A percentile compares a stretch with the other conserved stretches of the same genome.
Conservation (phyloP, 192 early-diverging fungal genomes). For the Umbelopsis sp. region DNA sequence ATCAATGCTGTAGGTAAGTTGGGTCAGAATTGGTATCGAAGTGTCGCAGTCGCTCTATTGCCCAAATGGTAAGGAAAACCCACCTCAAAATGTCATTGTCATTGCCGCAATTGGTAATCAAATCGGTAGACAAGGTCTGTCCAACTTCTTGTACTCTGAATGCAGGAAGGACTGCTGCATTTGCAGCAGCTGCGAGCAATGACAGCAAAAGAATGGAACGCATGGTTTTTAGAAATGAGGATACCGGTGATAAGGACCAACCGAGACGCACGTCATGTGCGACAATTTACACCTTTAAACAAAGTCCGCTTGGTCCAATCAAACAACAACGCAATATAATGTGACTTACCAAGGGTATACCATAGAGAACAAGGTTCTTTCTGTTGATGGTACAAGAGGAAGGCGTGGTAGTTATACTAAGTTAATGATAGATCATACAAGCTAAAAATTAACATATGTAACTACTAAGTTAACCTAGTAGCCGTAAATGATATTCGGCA, state of each 20-base stretch:
- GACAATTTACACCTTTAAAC: not conserved
- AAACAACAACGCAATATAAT: not conserved
- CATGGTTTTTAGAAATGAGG: not conserved
- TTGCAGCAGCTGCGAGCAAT: not conserved
- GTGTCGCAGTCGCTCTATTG: not conserved
- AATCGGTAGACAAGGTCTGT: slow-evolving; percentile 16
- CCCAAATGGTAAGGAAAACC: not conserved
- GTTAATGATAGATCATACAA: too few relatives aligned
- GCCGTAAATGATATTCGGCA: too few relatives aligned
- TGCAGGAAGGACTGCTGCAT: slow-evolving; percentile 1
- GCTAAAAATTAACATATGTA: too few relatives aligned
- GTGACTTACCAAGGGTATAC: not conserved
- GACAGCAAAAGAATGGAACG: slow-evolving; percentile 3
- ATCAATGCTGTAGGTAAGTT: slow-evolving; percentile 32
- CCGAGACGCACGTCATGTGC: not conserved
- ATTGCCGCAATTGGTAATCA: slow-evolving; percentile 35
- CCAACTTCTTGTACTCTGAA: slow-evolving; percentile 4
- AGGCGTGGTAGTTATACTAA: too few relatives aligned
- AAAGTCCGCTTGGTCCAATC: slow-evolving; percentile 9
- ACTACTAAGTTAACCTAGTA: too few relatives aligned
- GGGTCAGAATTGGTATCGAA: not conserved
- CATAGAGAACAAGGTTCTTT: too few relatives aligned
- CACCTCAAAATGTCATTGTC: slow-evolving; percentile 32
- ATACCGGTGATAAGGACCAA: not conserved
- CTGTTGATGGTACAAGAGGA: too few relatives aligned